Evolutionary conservation across 768 basidiomycete species (phyloP).

Genomic region (Coprinopsis marcescibilis): DNA sequence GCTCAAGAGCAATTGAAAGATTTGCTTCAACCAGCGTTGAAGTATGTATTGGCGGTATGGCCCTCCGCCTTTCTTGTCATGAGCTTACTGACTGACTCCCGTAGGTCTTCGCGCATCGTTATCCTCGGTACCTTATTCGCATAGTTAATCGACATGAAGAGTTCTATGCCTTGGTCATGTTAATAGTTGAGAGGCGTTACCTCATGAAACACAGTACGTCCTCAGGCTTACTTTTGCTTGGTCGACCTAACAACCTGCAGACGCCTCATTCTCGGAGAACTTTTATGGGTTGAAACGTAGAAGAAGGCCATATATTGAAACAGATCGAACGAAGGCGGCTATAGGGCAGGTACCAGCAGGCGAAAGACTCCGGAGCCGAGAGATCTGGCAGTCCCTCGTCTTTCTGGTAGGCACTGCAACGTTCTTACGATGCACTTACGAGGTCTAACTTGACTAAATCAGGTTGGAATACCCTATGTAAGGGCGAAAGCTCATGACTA

Average conservation of each 20-base stretch:
- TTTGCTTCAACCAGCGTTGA: conserved; percentile 88
- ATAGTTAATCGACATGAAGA: conserved; percentile 95
- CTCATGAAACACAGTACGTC: conserved; percentile 76
- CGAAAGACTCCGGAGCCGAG: conserved; percentile 59
- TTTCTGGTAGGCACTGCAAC: conserved; percentile 58
- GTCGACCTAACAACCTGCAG: conserved; percentile 39
- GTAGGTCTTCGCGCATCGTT: conserved; percentile 90
- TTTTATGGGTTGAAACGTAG: conserved; percentile 91
- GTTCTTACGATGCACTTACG: background rate
- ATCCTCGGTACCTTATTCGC: conserved; percentile 87
- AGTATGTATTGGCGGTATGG: conserved; percentile 87
- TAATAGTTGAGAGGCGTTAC: conserved; percentile 88
- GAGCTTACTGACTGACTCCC: background rate
- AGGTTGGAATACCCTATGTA: conserved; percentile 88
- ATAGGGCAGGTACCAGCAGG: conserved; percentile 59
- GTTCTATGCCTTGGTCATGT: conserved; percentile 85
- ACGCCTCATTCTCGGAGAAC: conserved; percentile 91
- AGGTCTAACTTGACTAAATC: conserved; percentile 11
- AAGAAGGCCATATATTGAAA: conserved; percentile 63
- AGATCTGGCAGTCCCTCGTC: conserved; percentile 71
- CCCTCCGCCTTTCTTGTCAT: background rate
- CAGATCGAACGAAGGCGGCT: conserved; percentile 60
- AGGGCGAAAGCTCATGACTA: conserved; percentile 87
- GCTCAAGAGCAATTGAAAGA: conserved; percentile 92
- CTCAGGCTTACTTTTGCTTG: conserved; percentile 3